Evolutionary conservation across 129 eudicot genomes (phyloP).

Genomic region (Flaveria brownii): DNA sequence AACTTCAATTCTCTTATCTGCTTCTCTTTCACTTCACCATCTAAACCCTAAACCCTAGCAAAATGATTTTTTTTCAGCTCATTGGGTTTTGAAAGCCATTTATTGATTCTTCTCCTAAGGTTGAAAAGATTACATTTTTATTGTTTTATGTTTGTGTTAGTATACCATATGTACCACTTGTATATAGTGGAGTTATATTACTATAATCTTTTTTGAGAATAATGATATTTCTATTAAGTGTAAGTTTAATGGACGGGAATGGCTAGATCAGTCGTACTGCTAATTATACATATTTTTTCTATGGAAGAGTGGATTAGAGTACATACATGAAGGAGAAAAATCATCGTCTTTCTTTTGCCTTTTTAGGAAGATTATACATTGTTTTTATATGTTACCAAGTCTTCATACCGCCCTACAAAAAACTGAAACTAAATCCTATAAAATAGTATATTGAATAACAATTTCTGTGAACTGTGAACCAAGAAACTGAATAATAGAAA

Average conservation of each 20-base stretch:
- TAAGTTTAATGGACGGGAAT: background rate
- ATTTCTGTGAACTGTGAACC: background rate
- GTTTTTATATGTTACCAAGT: too few species aligned
- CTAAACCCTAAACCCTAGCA: background rate
- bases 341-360: background rate
- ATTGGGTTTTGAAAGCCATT: too few species aligned
- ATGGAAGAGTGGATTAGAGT: background rate
- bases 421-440: background rate
- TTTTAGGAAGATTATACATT: background rate
- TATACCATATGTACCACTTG: background rate
- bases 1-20: background rate
- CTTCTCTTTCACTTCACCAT: background rate
- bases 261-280: background rate
- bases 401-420: too few species aligned
- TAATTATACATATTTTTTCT: background rate
- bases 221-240: background rate
- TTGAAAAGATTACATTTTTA: too few species aligned
- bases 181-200: background rate
- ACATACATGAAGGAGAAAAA: background rate
- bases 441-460: background rate
- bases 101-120: too few species aligned
- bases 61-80: too few species aligned
- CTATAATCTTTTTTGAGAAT: background rate
- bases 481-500: background rate
- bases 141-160: background rate